Base-by-base conservation (phyloP, 177 flowering plant genomes). In the Vitis hybrid region DNA sequence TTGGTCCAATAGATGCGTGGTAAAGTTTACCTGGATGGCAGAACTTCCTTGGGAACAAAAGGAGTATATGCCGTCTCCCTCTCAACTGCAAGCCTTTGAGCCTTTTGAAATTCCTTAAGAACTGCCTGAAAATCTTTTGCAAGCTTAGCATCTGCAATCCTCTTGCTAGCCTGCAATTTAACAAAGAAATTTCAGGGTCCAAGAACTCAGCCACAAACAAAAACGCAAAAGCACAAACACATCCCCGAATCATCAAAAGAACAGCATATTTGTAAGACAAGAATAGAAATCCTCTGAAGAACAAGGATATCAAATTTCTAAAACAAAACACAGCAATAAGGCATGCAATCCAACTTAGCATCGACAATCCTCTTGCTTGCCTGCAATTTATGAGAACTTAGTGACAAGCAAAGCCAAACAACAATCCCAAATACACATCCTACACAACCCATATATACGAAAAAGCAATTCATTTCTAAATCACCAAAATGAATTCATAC, bases 91-190 rank as follows among this genome's bases (percentile, higher is more conserved):
- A 94, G 88, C 67, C 89, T 84, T 72, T 92, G 98, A 19, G 92
- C 93, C 83, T 92, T 94, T 77, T 92, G 98, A 78, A 90, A 94
- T 71, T 94, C 96, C 78, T 85, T 87, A 53, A 94, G 74, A 69
- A 87, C 86, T 2, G 92, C 77, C 71, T 89, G 89, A 60, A 94
- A 94, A 84, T 94, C 98, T 75, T 87, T 94, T 51, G 98, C 98
- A 73, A 90, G 96, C 74, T 94, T 94, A 47, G 98, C 98, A 80
- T 92, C 98, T 2, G 86, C 84, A 28, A 94, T 85, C 82, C 88
- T 94, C 83, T 88, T 94, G 83, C 83, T 83, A 9, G 92, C 83
- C 98, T 92, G 88, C 70, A 78, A 12, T 72, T 69, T 51, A 18
- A 61, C 9, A 31, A 47, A 55, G 60, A 14, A 24, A 33, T 65